Evolutionary conservation across 2,329 filamentous ascomycete genomes (phyloP).

Genomic region (Fusarium nisikadoi): DNA sequence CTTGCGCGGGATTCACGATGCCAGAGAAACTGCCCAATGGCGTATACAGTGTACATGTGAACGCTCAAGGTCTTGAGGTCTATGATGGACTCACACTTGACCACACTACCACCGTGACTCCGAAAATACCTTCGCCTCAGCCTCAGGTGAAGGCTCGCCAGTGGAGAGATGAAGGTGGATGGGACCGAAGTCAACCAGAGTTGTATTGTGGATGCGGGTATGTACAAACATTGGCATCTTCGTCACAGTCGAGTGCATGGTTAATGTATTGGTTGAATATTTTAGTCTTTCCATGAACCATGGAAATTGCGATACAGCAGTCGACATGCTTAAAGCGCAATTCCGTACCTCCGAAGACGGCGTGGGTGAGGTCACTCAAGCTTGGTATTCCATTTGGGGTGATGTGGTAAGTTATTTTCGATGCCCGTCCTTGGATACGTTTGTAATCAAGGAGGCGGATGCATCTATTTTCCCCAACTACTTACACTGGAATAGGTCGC

Average conservation of each 20-base stretch:
- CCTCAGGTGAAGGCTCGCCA: neutral
- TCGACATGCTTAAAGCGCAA: neutral
- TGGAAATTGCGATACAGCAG: neutral
- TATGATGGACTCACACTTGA: neutral
- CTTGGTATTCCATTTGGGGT: neutral
- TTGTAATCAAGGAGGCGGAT: neutral
- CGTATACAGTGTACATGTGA: neutral
- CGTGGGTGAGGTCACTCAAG: neutral
- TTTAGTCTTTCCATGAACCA: neutral
- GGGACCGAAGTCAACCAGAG: neutral
- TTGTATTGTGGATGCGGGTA: neutral
- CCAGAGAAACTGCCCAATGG: neutral
- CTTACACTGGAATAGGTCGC: neutral
- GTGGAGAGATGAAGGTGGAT: neutral
- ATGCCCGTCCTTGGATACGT: too few species aligned
- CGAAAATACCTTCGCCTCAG: neutral
- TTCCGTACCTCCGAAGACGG: neutral
- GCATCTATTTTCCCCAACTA: neutral
- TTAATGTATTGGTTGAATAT: neutral
- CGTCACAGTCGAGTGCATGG: neutral
- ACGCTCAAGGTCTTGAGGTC: neutral
- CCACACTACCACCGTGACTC: neutral
- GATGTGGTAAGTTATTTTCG: neutral
- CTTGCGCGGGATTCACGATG: neutral
- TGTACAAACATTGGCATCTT: neutral